Conservation (phyloP, 768 basidiomycete genomes). For the Rhizopogon sp. region DNA sequence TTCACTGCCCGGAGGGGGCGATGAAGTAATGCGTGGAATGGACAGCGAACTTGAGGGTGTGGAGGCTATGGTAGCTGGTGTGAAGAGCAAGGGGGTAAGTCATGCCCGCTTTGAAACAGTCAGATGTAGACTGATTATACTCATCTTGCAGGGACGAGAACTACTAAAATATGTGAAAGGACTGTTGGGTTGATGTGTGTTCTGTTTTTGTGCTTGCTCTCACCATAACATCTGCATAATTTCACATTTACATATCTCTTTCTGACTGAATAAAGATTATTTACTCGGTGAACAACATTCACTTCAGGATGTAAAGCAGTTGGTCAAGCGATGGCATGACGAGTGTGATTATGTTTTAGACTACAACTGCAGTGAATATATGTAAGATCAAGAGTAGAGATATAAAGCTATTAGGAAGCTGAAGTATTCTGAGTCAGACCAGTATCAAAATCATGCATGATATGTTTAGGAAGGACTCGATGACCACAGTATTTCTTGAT, state of each 20-base stretch:
- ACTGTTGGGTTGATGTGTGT: slow-evolving; percentile 46
- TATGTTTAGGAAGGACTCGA: too few relatives aligned
- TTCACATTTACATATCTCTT: neutral
- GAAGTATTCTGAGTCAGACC: too few relatives aligned
- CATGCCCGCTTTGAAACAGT: neutral
- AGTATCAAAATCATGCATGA: too few relatives aligned
- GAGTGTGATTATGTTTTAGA: too few relatives aligned
- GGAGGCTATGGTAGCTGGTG: slow-evolving; percentile 71
- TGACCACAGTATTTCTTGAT: too few relatives aligned
- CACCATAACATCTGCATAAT: too few relatives aligned
- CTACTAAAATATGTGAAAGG: slow-evolving; percentile 68
- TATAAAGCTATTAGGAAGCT: too few relatives aligned
- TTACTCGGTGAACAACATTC: too few relatives aligned
- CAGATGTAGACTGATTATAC: slow-evolving; percentile 6
- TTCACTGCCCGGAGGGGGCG: slow-evolving; percentile 6
- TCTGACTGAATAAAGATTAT: neutral
- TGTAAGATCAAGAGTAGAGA: slow-evolving; percentile 40
- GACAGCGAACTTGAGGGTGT: slow-evolving; percentile 41
- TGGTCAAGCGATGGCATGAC: too few relatives aligned
- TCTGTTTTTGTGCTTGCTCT: neutral
- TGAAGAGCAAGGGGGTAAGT: slow-evolving; percentile 72
- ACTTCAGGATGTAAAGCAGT: neutral
- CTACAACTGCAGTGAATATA: too few relatives aligned
- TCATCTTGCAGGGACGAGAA: slow-evolving; percentile 53
- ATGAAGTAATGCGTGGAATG: slow-evolving; percentile 25